Conservation (phyloP, 495 filamentous ascomycete genomes). For the Penicillium diatomitis region DNA sequence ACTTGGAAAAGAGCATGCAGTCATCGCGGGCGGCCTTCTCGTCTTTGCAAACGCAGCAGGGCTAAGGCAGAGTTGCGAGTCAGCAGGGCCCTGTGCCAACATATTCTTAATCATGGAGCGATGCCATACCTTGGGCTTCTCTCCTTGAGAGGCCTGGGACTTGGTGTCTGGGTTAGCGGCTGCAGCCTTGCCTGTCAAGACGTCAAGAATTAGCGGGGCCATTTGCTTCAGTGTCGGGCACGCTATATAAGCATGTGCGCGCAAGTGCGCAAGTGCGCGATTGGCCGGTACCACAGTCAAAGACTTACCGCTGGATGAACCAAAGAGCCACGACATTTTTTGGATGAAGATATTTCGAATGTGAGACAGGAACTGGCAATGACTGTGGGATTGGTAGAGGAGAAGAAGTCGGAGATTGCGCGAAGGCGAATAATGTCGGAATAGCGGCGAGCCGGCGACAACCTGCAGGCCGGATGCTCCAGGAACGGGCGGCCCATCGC, state of each 20-base stretch:
- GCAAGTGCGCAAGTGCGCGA: too few relatives aligned
- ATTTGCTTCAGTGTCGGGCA: not conserved
- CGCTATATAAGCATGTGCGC: too few relatives aligned
- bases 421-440: conserved; percentile 1
- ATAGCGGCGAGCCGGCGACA: conserved; percentile 5
- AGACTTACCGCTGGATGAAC: conserved; percentile 31
- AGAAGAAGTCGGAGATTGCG: not conserved
- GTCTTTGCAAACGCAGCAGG: conserved; percentile 94
- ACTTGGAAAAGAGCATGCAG: conserved; percentile 93
- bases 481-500: conserved; percentile 1
- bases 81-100: not conserved
- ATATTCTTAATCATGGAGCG: not conserved
- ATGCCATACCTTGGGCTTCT: conserved; percentile 46
- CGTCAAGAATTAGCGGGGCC: not conserved
- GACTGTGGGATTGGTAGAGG: not conserved
- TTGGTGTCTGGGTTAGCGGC: conserved; percentile 15
- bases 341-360: not conserved
- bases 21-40: conserved; percentile 91
- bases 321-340: conserved; percentile 36
- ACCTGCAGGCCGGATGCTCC: not conserved
- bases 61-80: conserved; percentile 39
- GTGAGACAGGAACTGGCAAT: not conserved
- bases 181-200: conserved; percentile 15
- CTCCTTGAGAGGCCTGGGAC: conserved; percentile 26
- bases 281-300: too few relatives aligned